Conservation (phyloP, 352 stramenopile genomes). For the Phytophthora brassicae region DNA sequence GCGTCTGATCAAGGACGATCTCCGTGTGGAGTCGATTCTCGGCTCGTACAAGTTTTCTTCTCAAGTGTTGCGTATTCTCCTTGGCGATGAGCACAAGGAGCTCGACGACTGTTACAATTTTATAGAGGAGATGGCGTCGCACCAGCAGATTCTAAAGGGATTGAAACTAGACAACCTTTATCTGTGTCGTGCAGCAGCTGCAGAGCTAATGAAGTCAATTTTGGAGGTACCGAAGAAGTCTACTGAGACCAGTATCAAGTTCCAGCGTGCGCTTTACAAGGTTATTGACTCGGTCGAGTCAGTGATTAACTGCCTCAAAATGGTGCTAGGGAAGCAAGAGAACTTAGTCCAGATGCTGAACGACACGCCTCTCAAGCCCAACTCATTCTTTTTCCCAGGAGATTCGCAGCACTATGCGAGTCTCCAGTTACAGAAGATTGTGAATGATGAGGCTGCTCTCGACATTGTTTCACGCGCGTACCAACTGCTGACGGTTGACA, state of each 20-base stretch:
- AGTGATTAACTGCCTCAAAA: slow-evolving; percentile 83
- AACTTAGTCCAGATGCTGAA: slow-evolving; percentile 83
- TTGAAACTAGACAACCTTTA: slow-evolving; percentile 80
- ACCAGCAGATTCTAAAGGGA: slow-evolving; percentile 75
- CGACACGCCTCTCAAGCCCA: slow-evolving; percentile 78
- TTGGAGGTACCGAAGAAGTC: slow-evolving; percentile 79
- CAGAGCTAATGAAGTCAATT: slow-evolving; percentile 85
- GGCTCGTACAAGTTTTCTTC: slow-evolving; percentile 89
- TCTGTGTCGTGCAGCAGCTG: slow-evolving; percentile 56
- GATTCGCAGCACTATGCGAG: slow-evolving; percentile 79
- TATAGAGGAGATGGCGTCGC: slow-evolving; percentile 77
- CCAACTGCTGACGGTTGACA: slow-evolving; percentile 84
- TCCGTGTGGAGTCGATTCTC: slow-evolving; percentile 81
- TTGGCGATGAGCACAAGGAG: slow-evolving; percentile 85
- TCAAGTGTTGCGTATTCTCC: slow-evolving; percentile 71
- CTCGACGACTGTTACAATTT: slow-evolving; percentile 84
- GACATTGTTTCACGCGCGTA: slow-evolving; percentile 85
- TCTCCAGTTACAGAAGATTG: slow-evolving; percentile 74
- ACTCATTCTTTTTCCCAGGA: slow-evolving; percentile 88
- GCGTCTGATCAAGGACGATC: slow-evolving; percentile 77
- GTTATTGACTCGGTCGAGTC: slow-evolving; percentile 83
- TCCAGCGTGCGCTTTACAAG: slow-evolving; percentile 79
- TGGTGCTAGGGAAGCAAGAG: slow-evolving; percentile 80
- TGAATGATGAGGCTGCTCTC: slow-evolving; percentile 76
- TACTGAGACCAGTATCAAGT: slow-evolving; percentile 79